These are phyloP conservation scores for Boletus semigastroideus DNA, from an alignment of 1,284 basidiomycete species.

Conservation along the genomic window DNA sequence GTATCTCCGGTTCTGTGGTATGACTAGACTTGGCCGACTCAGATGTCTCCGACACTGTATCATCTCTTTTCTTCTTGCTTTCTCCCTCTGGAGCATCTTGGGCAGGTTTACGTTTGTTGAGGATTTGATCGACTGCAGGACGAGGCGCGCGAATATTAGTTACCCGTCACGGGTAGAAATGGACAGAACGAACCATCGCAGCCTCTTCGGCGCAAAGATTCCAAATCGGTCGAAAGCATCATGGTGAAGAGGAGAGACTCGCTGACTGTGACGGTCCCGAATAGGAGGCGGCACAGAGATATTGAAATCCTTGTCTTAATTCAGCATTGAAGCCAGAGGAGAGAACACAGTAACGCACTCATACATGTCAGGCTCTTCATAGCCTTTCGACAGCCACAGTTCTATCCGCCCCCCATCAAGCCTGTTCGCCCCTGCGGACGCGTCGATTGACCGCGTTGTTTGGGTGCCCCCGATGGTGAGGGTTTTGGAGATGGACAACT, in stretches of 20 bases:
- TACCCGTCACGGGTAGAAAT: background rate
- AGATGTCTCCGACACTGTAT: too few species aligned
- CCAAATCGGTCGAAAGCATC: constrained; percentile 87
- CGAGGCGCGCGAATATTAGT: too few species aligned
- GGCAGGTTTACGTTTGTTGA: too few species aligned
- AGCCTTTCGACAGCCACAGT: constrained; percentile 70
- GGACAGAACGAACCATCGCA: constrained; percentile 62
- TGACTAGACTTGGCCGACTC: too few species aligned
- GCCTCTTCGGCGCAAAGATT: constrained; percentile 81
- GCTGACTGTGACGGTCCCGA: constrained; percentile 74
- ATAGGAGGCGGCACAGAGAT: constrained; percentile 71
- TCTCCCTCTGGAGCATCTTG: too few species aligned
- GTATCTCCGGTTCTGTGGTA: too few species aligned
- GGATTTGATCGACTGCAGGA: too few species aligned
- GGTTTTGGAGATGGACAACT: background rate
- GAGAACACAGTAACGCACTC: constrained; percentile 58
- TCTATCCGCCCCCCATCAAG: constrained; percentile 39
- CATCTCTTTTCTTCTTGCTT: too few species aligned
- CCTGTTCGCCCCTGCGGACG: background rate
- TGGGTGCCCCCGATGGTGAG: background rate
- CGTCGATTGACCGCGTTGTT: background rate
- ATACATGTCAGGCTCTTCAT: constrained; percentile 82
- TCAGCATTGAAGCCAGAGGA: background rate
- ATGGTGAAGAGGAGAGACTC: constrained; percentile 90
- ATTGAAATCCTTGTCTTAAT: background rate